Evolutionary conservation across 2,329 filamentous ascomycete species (phyloP).

Genomic region (Ophiostoma sp.): DNA sequence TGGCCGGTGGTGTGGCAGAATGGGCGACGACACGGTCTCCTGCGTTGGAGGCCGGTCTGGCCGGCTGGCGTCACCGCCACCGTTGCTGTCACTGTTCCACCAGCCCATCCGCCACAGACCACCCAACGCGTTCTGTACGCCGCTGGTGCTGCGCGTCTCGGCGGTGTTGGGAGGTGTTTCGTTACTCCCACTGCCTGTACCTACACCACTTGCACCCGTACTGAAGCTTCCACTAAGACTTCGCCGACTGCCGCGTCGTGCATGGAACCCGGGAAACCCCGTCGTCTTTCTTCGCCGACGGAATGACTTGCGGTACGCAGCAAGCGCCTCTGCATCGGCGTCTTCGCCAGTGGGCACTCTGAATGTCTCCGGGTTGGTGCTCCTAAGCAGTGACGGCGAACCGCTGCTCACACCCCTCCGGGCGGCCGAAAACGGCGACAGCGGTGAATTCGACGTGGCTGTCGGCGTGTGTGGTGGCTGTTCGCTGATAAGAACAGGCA

Average conservation of each 20-base stretch:
- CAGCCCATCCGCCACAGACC: constrained; percentile 58
- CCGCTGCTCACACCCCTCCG: constrained; percentile 39
- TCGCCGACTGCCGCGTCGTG: constrained; percentile 47
- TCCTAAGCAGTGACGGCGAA: constrained; percentile 27
- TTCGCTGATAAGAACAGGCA: constrained; percentile 46
- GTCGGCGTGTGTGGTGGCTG: neutral
- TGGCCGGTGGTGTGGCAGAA: neutral
- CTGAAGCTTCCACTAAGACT: constrained; percentile 29
- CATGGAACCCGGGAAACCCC: constrained; percentile 62
- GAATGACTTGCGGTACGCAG: constrained; percentile 29
- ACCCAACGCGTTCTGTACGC: constrained; percentile 52
- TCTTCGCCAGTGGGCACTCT: constrained; percentile 17
- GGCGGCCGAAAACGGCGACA: constrained; percentile 34
- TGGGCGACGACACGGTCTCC: neutral
- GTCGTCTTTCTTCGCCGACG: constrained; percentile 58
- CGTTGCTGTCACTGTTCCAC: constrained; percentile 44
- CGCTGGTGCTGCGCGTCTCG: constrained; percentile 32
- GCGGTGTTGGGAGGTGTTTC: neutral
- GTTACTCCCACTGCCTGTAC: neutral
- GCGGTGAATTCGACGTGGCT: constrained; percentile 2
- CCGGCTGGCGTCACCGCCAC: constrained; percentile 22
- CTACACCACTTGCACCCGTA: neutral
- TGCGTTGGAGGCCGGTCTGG: constrained; percentile 1
- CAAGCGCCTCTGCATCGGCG: constrained; percentile 32
- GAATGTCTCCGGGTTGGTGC: constrained; percentile 26